Evolutionary conservation across 2,329 filamentous ascomycete species (phyloP), one percentile per base, ranked within the genome.

Genomic region (Colletotrichum simmondsii): DNA sequence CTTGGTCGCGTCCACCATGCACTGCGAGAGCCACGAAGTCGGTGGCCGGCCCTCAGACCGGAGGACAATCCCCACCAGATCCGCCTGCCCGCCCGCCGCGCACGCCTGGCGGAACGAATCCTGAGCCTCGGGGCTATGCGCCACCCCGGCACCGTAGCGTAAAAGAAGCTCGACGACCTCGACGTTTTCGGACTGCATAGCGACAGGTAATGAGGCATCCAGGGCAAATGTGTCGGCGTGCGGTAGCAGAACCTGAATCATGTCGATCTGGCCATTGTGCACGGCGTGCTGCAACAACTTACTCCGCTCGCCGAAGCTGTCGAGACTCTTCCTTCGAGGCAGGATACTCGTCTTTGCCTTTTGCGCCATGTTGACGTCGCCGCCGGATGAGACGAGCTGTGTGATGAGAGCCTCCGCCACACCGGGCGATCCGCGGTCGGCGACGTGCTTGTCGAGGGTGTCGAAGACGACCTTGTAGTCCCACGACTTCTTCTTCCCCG

Each of bases 341-440:
- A 90, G 78, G 10, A 90, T 77, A 54, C 84, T 83, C 2, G 84
- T 83, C 65, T 86, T 88, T 68, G 83, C 85, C 76, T 86, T 88
- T 65, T 85, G 82, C 56, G 79, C 81, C 37, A 83, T 78, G 65
- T 88, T 87, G 16, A 90, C 77, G 64, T 89, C 86, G 4, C 88
- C 86, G 16, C 89, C 89, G 1, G 83, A 85, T 1, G 82, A 79
- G 46, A 83, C 81, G 42, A 91, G 79, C 78, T 87, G 88, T 4
- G 79, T 81, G 35, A 91, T 85, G 28, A 91, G 82, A 0, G 87
- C 87, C 76, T 90, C 87, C n/a, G 87, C 89, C 5, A 91, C 85
- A 10, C 86, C 89, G 0, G 89, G 84, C 0, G 87, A 85, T 14
- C 88, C 88, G 19, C 79, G 80, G 59, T 85, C 87, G 46, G 82